These are phyloP conservation scores for Suillus ampliporus DNA, from an alignment of 768 basidiomycete species.

Conservation along the genomic window DNA sequence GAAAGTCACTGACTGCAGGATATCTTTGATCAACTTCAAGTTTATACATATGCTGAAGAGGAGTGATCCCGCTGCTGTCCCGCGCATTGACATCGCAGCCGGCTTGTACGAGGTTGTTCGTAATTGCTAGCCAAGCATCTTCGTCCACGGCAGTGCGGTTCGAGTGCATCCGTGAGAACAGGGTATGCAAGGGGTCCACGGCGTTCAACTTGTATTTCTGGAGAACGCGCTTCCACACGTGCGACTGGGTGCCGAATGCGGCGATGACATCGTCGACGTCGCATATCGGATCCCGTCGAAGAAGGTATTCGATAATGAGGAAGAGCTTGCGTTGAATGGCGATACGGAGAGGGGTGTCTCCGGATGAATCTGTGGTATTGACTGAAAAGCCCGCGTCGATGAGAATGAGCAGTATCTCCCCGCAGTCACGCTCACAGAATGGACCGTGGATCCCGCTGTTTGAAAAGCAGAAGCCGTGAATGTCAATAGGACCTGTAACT, in stretches of 20 bases:
- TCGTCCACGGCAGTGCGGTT: not conserved
- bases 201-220: not conserved
- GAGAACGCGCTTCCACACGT: not conserved
- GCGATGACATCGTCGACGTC: not conserved
- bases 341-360: not conserved
- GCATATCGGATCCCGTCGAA: not conserved
- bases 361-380: not conserved
- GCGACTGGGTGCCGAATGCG: not conserved
- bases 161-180: not conserved
- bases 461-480: not conserved
- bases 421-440: not conserved
- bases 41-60: constrained; percentile 11
- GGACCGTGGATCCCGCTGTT: constrained; percentile 1
- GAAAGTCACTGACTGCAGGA: not conserved
- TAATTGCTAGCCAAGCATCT: constrained; percentile 9
- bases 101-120: not conserved
- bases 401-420: not conserved
- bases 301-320: not conserved
- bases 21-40: not conserved
- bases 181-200: not conserved
- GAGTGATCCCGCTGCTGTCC: not conserved
- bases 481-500: not conserved
- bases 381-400: not conserved
- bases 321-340: constrained; percentile 1
- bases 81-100: constrained; percentile 15